Evolutionary conservation across 352 stramenopile species (phyloP).

Genomic region (Phytophthora quininea): DNA sequence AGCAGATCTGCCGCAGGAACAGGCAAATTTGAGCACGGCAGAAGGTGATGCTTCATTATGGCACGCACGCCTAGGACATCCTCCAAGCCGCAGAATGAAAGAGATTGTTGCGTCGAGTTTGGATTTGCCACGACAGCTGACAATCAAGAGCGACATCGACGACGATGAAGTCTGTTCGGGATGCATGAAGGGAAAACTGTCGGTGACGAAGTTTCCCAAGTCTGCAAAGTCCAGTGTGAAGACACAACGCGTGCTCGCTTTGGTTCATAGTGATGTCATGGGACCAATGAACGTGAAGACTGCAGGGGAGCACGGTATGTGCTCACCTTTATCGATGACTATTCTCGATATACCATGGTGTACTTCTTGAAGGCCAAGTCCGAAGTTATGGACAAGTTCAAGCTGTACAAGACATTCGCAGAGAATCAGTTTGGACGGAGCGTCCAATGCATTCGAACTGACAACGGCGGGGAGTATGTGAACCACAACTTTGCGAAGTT

Average conservation of each 20-base stretch:
- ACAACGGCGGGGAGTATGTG: constrained; percentile 31
- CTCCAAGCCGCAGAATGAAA: constrained; percentile 7
- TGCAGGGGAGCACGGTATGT: constrained; percentile 5
- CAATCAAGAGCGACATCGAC: background rate
- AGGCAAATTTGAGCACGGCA: background rate
- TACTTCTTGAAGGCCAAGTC: background rate
- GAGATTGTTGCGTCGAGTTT: background rate
- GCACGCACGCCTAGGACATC: constrained; percentile 3
- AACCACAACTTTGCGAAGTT: constrained; percentile 5
- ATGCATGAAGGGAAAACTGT: constrained; percentile 1
- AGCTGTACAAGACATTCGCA: background rate
- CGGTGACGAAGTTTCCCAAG: background rate
- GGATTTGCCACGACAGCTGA: background rate
- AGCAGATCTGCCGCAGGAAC: background rate
- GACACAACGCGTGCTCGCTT: background rate
- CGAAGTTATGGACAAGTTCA: background rate
- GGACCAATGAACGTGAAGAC: constrained; percentile 10
- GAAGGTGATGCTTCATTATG: background rate
- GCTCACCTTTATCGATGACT: constrained; percentile 25
- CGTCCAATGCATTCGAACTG: background rate
- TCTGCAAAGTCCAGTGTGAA: background rate
- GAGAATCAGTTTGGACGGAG: background rate
- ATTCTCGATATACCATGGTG: background rate
- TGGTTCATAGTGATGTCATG: constrained; percentile 11
- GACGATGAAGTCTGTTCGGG: constrained; percentile 8